Conservation (phyloP, 768 basidiomycete genomes). For the Auriculariales sp. region DNA sequence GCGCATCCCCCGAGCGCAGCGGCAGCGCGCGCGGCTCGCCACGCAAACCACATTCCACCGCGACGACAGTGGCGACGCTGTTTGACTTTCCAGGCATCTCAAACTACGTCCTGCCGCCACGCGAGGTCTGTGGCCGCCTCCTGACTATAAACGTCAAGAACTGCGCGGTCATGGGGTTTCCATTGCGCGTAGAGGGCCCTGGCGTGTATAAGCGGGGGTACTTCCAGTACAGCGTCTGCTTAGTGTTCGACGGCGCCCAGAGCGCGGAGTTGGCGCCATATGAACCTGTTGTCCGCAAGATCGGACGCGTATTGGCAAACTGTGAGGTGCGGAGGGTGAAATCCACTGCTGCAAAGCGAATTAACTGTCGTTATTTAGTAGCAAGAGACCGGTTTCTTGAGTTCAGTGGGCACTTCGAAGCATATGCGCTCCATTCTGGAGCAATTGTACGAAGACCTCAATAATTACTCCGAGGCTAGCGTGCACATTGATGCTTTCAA, state of each 20-base stretch:
- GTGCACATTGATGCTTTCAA: slow-evolving; percentile 76
- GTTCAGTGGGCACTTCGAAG: slow-evolving; percentile 43
- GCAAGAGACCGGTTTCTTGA: slow-evolving; percentile 86
- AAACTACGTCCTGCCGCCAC: slow-evolving; percentile 86
- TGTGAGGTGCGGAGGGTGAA: slow-evolving; percentile 58
- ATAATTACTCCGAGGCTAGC: slow-evolving; percentile 93
- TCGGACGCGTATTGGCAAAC: slow-evolving; percentile 71
- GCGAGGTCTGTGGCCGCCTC: slow-evolving; percentile 72
- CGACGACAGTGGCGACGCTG: slow-evolving; percentile 25
- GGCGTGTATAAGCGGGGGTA: slow-evolving; percentile 66
- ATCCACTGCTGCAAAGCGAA: neutral
- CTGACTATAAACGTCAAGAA: slow-evolving; percentile 72
- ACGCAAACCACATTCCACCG: neutral
- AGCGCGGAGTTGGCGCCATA: slow-evolving; percentile 87
- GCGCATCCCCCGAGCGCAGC: neutral
- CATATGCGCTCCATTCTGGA: slow-evolving; percentile 76
- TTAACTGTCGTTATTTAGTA: slow-evolving; percentile 15
- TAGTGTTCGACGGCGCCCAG: slow-evolving; percentile 68
- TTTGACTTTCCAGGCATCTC: slow-evolving; percentile 88
- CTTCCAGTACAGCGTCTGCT: slow-evolving; percentile 89
- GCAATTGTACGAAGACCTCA: slow-evolving; percentile 92
- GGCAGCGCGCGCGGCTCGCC: slow-evolving; percentile 1
- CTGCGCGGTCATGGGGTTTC: slow-evolving; percentile 85
- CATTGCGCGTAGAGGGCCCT: slow-evolving; percentile 54
- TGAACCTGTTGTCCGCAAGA: slow-evolving; percentile 90